Evolutionary conservation across 2,329 filamentous ascomycete species (phyloP), one percentile per base, ranked within the genome.

Genomic region (Aspergillus aculeatinus): DNA sequence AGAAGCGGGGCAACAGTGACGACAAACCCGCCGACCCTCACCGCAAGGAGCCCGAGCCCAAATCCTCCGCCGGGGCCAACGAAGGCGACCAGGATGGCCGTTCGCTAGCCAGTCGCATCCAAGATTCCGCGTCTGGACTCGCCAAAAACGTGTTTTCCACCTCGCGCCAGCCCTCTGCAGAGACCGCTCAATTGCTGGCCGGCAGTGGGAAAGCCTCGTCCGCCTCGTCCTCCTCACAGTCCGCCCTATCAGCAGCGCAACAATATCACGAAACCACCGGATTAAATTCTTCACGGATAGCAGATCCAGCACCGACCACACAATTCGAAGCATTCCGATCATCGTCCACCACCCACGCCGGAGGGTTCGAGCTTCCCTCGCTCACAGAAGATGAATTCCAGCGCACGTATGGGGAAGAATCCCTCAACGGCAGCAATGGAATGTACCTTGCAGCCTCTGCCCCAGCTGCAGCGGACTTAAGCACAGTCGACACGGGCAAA

Each of bases 121-220:
- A 73, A 56, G 66, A 68, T 52, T 79, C 77, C 27, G 77, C 77
- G 31, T 69, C 65, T 12, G 68, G 70, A 0, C 70, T 79, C 31
- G 63, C 74, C 23, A 68, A 68, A 23, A 71, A 70, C 62, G 65
- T 70, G n/a, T 71, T 79, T 50, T 63, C 60, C 48, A 58, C 65
- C 23, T 61, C 70, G 3, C 52, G 56, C 23, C 54, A 68, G 10
- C 39, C 39, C 16, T 60, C 67, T 2, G 54, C 61, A 21, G 68
- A 72, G 60, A 55, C 69, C 19, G 65, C 67, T 10, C 63, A 67
- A 14, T 50, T 67, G 14, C 61, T 65, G 59, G 67, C 33, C 44
- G 60, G 65, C 62, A 63, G 63, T 68, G 58, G 65, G 59, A 66
- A 70, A 57, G 57, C 65, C 64, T 33, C 69, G 5, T 49, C 61